Evolutionary conservation across 129 eudicot genomes (phyloP), one percentile per base, ranked within the genome.

Genomic region (Chrysanthemum seticuspe): DNA sequence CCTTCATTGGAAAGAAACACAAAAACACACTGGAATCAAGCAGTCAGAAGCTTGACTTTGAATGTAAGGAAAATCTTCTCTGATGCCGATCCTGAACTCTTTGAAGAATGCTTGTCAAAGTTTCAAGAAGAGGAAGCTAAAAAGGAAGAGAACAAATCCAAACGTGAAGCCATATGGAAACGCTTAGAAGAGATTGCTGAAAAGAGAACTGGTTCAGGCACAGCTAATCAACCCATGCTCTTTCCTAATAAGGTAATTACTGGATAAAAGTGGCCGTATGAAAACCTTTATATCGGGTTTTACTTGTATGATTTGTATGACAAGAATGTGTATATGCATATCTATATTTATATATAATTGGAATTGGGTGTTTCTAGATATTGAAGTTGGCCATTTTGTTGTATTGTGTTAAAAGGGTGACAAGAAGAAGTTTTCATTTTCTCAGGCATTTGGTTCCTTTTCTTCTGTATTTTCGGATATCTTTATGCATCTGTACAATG

Each of bases 1-100:
- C 96, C 96, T 29, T 79, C 96, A 15, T 51, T 90, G 76, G 96
- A 90, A 86, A 90, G 75, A 65, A 90, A 90, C 75, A 73, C 88
- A 4, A 87, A 71, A 74, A 74, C 21, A 77, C 96, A 90, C 79
- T 90, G 96, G 96, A 90, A 87, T 70, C 96, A 83, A 72, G 96
- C 93, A 4, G 96, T 90, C 15, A 87, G 79, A 48, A 87, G 88
- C 78, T 78, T 90, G 73, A 90, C 96, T 48, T 72, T 76, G 13
- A 90, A 90, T 70, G 96, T 90, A 19, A 85, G 87, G 13, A 90
- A 90, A 72, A 83, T 90, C 65, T 90, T 90, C 71, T 83, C 87
- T 19, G 96, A 90, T 36, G 63, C 72, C 2, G 96, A 90, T 65
- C 87, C 90, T 15, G 85, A 90, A 71, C 85, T 90, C 63, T 83